Conservation (phyloP, 1,284 basidiomycete species). For the Moniliophthora roreri region DNA sequence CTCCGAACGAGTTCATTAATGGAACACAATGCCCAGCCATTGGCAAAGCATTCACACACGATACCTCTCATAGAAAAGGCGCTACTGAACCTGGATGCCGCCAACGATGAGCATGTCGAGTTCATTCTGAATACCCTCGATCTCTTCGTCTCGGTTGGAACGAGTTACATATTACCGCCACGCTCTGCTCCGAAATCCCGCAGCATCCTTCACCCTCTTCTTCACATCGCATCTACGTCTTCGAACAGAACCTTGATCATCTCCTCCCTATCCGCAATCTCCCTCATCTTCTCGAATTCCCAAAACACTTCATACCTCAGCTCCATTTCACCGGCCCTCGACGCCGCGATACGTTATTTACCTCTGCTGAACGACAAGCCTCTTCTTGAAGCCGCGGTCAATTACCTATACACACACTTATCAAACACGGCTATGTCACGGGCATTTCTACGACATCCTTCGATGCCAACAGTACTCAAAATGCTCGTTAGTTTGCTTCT, state of each 20-base stretch:
- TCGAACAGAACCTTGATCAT: conserved; percentile 75
- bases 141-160: conserved; percentile 54
- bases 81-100: conserved; percentile 53
- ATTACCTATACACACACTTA: conserved; percentile 76
- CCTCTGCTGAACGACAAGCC: conserved; percentile 72
- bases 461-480: conserved; percentile 66
- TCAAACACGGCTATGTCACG: conserved; percentile 76
- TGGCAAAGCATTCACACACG: conserved; percentile 59
- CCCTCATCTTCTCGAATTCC: conserved; percentile 59
- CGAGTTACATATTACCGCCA: conserved; percentile 39
- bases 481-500: conserved; percentile 67
- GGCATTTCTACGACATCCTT: conserved; percentile 66
- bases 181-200: conserved; percentile 25
- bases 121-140: conserved; percentile 70
- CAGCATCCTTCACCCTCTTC: conserved; percentile 51
- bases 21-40: conserved; percentile 60
- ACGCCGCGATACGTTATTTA: conserved; percentile 65
- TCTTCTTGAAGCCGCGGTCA: conserved; percentile 67
- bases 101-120: conserved; percentile 63
- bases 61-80: conserved; percentile 59
- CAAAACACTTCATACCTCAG: conserved; percentile 54
- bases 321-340: conserved; percentile 55
- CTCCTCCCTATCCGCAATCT: conserved; percentile 57
- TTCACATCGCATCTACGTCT: conserved; percentile 53
- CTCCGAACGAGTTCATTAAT: conserved; percentile 74